Base-by-base conservation (phyloP, 148 eudicot genomes). In the Cornus controversa region DNA sequence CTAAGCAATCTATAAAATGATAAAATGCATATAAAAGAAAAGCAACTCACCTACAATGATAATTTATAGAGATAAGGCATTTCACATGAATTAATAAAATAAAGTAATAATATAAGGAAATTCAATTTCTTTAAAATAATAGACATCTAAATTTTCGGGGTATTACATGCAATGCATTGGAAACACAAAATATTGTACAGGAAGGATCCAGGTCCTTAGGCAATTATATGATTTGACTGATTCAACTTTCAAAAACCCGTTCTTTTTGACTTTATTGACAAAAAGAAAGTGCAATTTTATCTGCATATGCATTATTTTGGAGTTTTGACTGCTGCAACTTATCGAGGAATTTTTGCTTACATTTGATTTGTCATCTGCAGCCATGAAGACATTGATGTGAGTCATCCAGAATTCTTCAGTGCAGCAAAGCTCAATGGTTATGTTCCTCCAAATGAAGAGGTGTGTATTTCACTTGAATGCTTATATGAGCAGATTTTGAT, bases 391-490 rank as follows among this genome's bases (percentile, higher is more conserved):
- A 92, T 88, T 78, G 99, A 96, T 81, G 99, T 96, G 50, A 96
- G 98, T 76, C 98, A 96, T 89, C 98, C 99, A 67, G 99, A 96
- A 24, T 96, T 96, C 82, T 96, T 96, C 81, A 90, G 87, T 79
- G 47, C 92, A 23, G 95, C 95, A 67, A 96, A 92, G 87, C 89
- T 90, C 84, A 93, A 92, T 88, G 98, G 98, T 68, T 96, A 96
- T 77, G 83, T 89, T 77, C 98, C 99, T 70, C 99, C 99, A 57
- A 96, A 96, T 79, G 87, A 96, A 86, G 99, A 96, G 97, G 98
- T 94, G 42, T 70, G 28, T 16, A 34, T 64, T 11, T 22, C 70
- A n/a, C 22, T 67, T 24, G 14, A 57, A 75, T 37, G 18, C 60
- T 75, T 75, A 42, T 47, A 7, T 71, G n/a, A 57, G 18, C 29